Conservation (phyloP, 2,329 filamentous ascomycete genomes). For the Cytospora paraplurivora region DNA sequence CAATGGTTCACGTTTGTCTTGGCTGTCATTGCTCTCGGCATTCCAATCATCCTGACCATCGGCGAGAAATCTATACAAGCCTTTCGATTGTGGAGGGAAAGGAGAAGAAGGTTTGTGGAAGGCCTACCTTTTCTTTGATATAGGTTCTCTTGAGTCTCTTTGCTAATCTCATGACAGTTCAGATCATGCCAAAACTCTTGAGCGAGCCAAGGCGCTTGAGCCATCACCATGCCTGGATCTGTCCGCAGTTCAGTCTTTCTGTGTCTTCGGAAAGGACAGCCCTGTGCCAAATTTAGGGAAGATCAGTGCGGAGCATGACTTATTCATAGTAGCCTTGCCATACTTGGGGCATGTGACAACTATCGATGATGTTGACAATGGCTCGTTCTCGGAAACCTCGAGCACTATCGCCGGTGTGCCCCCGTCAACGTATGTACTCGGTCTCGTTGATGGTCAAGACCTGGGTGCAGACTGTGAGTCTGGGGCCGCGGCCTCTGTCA, state of each 20-base stretch:
- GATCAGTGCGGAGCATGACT: conserved; percentile 27
- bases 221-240: conserved; percentile 27
- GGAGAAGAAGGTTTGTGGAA: conserved; percentile 12
- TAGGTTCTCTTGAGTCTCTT: background rate
- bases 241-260: conserved; percentile 28
- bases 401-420: conserved; percentile 29
- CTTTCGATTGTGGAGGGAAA: conserved; percentile 25
- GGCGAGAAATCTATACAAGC: conserved; percentile 11
- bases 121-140: background rate
- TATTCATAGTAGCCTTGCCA: conserved; percentile 29
- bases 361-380: conserved; percentile 21
- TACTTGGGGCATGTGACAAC: conserved; percentile 16
- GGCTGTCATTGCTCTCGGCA: conserved; percentile 32
- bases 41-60: conserved; percentile 30
- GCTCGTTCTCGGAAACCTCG: conserved; percentile 26
- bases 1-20: conserved; percentile 36
- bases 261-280: conserved; percentile 29
- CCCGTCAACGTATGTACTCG: conserved; percentile 25
- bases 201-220: conserved; percentile 23
- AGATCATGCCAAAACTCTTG: conserved; percentile 11
- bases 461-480: conserved; percentile 19
- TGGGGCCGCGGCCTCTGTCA: conserved; percentile 8
- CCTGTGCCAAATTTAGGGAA: conserved; percentile 27
- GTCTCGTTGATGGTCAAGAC: conserved; percentile 29
- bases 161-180: conserved; percentile 22